A percentile compares a stretch with the other conserved stretches of the same genome.
These are phyloP conservation scores for Pythium aristosporum DNA, from an alignment of 352 stramenopile species.

Conservation along the genomic window DNA sequence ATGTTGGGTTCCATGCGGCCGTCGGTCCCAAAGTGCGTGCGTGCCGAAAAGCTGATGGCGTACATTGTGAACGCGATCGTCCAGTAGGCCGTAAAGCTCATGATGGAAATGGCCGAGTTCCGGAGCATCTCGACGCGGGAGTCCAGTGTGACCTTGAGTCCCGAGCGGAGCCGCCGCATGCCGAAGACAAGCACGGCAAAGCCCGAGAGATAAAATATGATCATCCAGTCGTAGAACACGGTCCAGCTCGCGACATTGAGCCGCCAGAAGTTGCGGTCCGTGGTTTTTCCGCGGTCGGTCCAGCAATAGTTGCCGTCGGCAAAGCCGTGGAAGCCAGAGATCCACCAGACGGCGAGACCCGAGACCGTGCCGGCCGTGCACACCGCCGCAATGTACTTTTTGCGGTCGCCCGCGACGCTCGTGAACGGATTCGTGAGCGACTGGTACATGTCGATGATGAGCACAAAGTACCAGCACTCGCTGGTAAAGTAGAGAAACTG, in stretches of 20 bases:
- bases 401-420: slow-evolving; percentile 65
- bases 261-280: slow-evolving; percentile 61
- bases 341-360: slow-evolving; percentile 35
- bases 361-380: slow-evolving; percentile 41
- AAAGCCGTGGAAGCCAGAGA: slow-evolving; percentile 41
- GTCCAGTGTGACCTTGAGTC: slow-evolving; percentile 69
- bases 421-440: slow-evolving; percentile 87
- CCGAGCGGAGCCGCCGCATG: slow-evolving; percentile 61
- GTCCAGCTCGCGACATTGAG: slow-evolving; percentile 75
- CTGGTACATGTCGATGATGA: slow-evolving; percentile 72
- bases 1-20: slow-evolving; percentile 42
- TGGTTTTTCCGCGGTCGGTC: slow-evolving; percentile 50
- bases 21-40: slow-evolving; percentile 41
- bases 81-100: slow-evolving; percentile 83
- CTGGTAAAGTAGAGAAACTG: slow-evolving; percentile 79
- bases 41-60: slow-evolving; percentile 65
- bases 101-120: slow-evolving; percentile 76
- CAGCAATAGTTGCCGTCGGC: slow-evolving; percentile 80
- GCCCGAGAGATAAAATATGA: slow-evolving; percentile 77
- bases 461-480: slow-evolving; percentile 82
- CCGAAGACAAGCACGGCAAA: slow-evolving; percentile 68
- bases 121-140: slow-evolving; percentile 78
- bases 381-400: slow-evolving; percentile 62
- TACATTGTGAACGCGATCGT: slow-evolving; percentile 83
- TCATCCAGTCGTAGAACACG: slow-evolving; percentile 86